A percentile compares a stretch with the other conserved stretches of the same genome.
phyloP scores from a whole-genome alignment of 169 alveolate genomes.

The Fabrea salina region DNA sequence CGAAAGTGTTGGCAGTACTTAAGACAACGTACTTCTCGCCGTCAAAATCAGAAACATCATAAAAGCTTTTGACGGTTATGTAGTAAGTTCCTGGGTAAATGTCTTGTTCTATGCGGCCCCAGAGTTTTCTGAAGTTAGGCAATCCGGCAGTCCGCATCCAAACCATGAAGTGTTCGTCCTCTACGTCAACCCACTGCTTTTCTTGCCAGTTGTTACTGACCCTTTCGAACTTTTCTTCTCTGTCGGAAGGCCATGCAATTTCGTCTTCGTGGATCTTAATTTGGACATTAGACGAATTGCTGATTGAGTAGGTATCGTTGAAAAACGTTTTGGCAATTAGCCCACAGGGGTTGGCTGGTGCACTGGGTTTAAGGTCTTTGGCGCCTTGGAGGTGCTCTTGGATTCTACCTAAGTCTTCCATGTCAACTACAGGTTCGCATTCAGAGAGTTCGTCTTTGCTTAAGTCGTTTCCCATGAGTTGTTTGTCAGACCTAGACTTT shows the following conservation, averaged over 20 bases:
- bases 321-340: slow-evolving; percentile 56
- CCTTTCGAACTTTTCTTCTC: slow-evolving; percentile 34
- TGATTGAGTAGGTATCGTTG: slow-evolving; percentile 50
- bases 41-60: slow-evolving; percentile 43
- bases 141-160: slow-evolving; percentile 69
- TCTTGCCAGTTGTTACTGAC: neutral
- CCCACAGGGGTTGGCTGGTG: slow-evolving; percentile 63
- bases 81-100: slow-evolving; percentile 32
- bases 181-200: slow-evolving; percentile 47
- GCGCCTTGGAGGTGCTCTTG: neutral
- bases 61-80: slow-evolving; percentile 35
- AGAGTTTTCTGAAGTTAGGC: slow-evolving; percentile 58
- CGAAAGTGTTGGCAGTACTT: slow-evolving; percentile 39
- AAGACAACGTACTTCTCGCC: slow-evolving; percentile 47
- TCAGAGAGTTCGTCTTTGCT: slow-evolving; percentile 22
- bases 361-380: slow-evolving; percentile 20
- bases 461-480: slow-evolving; percentile 54
- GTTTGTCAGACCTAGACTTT: slow-evolving; percentile 51
- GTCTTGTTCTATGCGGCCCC: slow-evolving; percentile 51
- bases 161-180: slow-evolving; percentile 52
- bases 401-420: slow-evolving; percentile 44
- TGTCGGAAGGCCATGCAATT: slow-evolving; percentile 55
- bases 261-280: slow-evolving; percentile 29
- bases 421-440: slow-evolving; percentile 47
- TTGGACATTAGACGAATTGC: neutral